These are phyloP conservation scores for Phytophthora constricta DNA, from an alignment of 352 stramenopile species.

Conservation along the genomic window DNA sequence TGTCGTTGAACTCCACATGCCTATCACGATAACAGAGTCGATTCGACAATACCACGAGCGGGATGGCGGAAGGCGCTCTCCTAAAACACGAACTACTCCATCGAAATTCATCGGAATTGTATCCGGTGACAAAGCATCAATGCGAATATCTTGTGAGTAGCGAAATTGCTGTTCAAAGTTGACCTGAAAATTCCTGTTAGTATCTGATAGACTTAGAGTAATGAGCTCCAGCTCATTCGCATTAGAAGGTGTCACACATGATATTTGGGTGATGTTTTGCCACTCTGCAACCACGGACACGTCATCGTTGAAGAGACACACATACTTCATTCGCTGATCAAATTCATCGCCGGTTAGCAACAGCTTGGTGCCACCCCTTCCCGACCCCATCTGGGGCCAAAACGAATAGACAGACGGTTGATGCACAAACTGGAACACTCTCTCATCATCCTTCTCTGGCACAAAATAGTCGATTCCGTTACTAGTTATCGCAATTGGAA, in stretches of 20 bases:
- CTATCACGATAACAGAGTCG: slow-evolving; percentile 5
- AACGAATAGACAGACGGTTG: slow-evolving; percentile 32
- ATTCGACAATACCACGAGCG: slow-evolving; percentile 38
- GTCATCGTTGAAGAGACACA: slow-evolving; percentile 43
- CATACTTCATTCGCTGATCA: slow-evolving; percentile 19
- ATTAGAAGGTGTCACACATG: slow-evolving; percentile 32
- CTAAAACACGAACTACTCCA: slow-evolving; percentile 37
- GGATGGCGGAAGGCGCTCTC: slow-evolving; percentile 26
- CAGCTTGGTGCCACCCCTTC: slow-evolving; percentile 44
- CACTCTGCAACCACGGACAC: slow-evolving; percentile 14
- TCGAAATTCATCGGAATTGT: slow-evolving; percentile 48
- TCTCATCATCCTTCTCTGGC: slow-evolving; percentile 1
- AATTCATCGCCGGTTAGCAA: slow-evolving; percentile 41
- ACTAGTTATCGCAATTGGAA: slow-evolving; percentile 37
- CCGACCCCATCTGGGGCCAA: slow-evolving; percentile 36
- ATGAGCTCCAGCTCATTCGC: slow-evolving; percentile 2
- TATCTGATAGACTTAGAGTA: slow-evolving; percentile 34
- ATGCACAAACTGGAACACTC: slow-evolving; percentile 32
- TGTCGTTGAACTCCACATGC: slow-evolving; percentile 34
- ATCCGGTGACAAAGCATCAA: slow-evolving; percentile 18
- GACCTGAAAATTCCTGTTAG: slow-evolving; percentile 24
- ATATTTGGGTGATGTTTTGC: slow-evolving; percentile 39
- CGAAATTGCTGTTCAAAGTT: slow-evolving; percentile 37
- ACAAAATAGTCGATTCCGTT: slow-evolving; percentile 58
- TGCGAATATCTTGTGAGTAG: slow-evolving; percentile 34